phyloP scores from a whole-genome alignment of 371 early-diverging fungal genomes.

The Mortierella sp. region DNA sequence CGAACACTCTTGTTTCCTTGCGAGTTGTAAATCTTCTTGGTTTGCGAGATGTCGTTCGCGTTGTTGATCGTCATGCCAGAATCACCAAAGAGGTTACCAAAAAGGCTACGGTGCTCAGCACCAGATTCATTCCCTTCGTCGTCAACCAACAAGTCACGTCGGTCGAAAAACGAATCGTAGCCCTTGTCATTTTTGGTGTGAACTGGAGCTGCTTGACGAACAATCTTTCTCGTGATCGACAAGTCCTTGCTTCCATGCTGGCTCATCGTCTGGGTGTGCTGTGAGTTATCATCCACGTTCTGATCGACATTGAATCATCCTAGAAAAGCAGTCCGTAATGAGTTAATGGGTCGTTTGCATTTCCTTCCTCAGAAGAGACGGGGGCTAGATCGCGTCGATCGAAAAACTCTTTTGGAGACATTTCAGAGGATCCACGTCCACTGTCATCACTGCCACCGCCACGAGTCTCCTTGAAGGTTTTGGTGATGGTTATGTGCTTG shows the following conservation, averaged over 20 bases:
- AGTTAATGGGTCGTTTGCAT: neutral
- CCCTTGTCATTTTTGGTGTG: neutral
- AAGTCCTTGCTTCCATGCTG: constrained; percentile 14
- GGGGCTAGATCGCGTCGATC: neutral
- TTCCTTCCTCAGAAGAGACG: neutral
- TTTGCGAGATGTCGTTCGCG: constrained; percentile 31
- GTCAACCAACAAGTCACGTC: neutral
- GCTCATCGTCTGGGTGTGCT: constrained; percentile 30
- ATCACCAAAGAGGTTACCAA: constrained; percentile 23
- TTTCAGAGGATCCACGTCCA: neutral
- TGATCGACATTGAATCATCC: constrained; percentile 19
- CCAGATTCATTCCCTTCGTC: neutral
- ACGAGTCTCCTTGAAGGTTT: neutral
- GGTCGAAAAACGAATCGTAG: neutral
- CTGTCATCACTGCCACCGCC: neutral
- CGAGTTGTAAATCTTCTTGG: constrained; percentile 26
- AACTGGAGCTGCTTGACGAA: too few species aligned
- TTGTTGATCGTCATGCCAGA: constrained; percentile 22
- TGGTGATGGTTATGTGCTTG: constrained; percentile 1
- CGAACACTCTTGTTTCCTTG: constrained; percentile 20
- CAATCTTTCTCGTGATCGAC: constrained; percentile 1
- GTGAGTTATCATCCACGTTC: constrained; percentile 36
- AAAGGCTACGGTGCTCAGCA: constrained; percentile 9
- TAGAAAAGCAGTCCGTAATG: constrained; percentile 6
- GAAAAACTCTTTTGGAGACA: constrained; percentile 5